Evolutionary conservation across 2,329 filamentous ascomycete species (phyloP), one percentile per base, ranked within the genome.

Genomic region (Teratosphaeriaceae sp.): DNA sequence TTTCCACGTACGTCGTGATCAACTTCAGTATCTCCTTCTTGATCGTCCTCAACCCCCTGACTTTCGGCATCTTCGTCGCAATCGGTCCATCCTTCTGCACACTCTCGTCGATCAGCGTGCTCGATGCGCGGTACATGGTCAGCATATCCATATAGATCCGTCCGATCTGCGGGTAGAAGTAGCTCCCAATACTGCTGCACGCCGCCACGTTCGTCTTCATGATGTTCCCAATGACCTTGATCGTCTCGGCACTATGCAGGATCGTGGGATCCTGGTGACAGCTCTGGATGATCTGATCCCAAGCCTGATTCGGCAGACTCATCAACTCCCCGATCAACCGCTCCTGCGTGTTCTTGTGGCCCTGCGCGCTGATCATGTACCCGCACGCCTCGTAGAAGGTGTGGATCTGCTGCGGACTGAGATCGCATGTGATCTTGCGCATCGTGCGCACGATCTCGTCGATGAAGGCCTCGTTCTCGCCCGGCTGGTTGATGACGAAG

Each of bases 181-280:
- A 98, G 40, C 87, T 82, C 24, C 94, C 92, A 45, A 98, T 92
- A 1, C 92, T 97, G 26, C 86, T 87, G 66, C 92, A 98, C 26
- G 92, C 92, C n/a, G 94, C 90, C 3, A 98, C 92, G 58, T 98
- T 98, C 1, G 92, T 98, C 78, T 98, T 98, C 92, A 98, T 98
- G 63, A 98, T 96, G 68, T 98, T 98, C 53, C 92, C 92, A 50
- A 98, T 89, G 54, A 98, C 83, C 73, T 98, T 98, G 71, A 98
- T 97, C 1, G 89, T 94, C 55, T 98, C 89, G 9, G 82, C 74
- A 59, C 97, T 88, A 64, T 97, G 88, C 11, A 98, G 75, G 53
- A 92, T 88, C 18, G 81, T 76, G 0, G 92, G 88, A 61, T 96
- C 83, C 48, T 84, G 76, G 42, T 87, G 92, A 19, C 92, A 92